phyloP scores from a whole-genome alignment of 257 asterid species.

The Mitragyna speciosa region DNA sequence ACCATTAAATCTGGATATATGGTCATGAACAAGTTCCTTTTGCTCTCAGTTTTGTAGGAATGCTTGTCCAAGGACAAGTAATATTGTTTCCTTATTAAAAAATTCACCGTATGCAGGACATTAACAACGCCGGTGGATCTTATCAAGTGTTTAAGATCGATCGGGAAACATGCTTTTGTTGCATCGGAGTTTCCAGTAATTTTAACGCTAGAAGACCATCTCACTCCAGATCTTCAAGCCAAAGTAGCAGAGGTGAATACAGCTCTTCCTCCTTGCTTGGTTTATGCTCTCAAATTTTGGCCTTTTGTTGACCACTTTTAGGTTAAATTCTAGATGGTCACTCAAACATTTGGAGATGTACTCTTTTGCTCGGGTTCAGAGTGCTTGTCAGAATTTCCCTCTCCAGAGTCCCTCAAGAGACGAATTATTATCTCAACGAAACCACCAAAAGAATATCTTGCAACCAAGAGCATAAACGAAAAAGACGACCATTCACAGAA shows the following conservation, averaged over 20 bases:
- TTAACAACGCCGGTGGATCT: conserved; percentile 67
- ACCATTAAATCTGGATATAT: background rate
- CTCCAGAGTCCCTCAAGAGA: conserved; percentile 62
- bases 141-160: conserved; percentile 62
- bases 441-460: conserved; percentile 67
- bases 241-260: conserved; percentile 64
- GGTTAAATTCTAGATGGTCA: conserved; percentile 51
- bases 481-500: conserved; percentile 30
- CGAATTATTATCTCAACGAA: conserved; percentile 67
- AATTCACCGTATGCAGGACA: conserved; percentile 47
- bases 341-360: conserved; percentile 48
- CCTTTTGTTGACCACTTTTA: background rate
- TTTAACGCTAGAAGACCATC: conserved; percentile 80
- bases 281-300: background rate
- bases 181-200: conserved; percentile 77
- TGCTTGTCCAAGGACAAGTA: background rate
- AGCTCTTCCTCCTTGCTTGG: background rate
- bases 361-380: conserved; percentile 48
- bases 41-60: background rate
- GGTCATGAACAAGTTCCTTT: background rate
- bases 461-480: conserved; percentile 34
- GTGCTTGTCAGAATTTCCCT: conserved; percentile 52
- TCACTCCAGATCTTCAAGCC: conserved; percentile 68
- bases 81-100: background rate
- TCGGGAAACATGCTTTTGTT: conserved; percentile 62